These are phyloP conservation scores for Piper betle DNA, from an alignment of 164 flowering plant genomes.

Conservation along the genomic window DNA sequence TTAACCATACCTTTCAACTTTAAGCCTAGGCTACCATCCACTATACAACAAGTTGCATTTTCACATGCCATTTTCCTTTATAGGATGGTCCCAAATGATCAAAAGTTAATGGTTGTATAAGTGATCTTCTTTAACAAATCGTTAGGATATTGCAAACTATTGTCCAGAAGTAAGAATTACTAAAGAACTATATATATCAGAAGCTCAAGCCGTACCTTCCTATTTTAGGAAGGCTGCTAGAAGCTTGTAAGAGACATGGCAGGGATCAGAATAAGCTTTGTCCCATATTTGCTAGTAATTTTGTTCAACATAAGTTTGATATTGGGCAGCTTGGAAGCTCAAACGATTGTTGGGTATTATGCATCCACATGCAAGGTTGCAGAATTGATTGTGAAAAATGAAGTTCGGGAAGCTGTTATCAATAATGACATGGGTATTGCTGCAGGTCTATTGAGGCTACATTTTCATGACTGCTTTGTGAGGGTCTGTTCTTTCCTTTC, in stretches of 20 bases:
- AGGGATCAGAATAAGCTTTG: neutral
- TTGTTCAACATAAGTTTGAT: constrained; percentile 9
- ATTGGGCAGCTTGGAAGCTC: constrained; percentile 20
- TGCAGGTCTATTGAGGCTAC: constrained; percentile 34
- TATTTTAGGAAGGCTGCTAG: neutral
- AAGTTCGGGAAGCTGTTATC: constrained; percentile 14
- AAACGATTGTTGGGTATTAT: constrained; percentile 34
- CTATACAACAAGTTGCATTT: neutral
- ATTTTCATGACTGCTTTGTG: constrained; percentile 47
- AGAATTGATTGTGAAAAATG: constrained; percentile 17
- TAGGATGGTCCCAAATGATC: neutral
- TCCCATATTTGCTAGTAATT: constrained; percentile 4
- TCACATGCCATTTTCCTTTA: neutral
- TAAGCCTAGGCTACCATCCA: neutral
- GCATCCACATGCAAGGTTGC: constrained; percentile 13
- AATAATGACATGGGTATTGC: constrained; percentile 19
- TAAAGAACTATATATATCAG: neutral
- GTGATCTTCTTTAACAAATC: too few species aligned
- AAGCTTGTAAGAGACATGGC: constrained; percentile 8
- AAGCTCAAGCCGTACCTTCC: neutral
- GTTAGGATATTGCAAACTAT: too few species aligned
- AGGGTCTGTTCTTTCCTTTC: constrained; percentile 21
- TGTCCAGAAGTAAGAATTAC: neutral
- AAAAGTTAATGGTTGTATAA: too few species aligned
- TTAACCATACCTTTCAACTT: neutral